Evolutionary conservation across 345 rosid genomes (phyloP).

Genomic region (Cardiospermum halicacabum): DNA sequence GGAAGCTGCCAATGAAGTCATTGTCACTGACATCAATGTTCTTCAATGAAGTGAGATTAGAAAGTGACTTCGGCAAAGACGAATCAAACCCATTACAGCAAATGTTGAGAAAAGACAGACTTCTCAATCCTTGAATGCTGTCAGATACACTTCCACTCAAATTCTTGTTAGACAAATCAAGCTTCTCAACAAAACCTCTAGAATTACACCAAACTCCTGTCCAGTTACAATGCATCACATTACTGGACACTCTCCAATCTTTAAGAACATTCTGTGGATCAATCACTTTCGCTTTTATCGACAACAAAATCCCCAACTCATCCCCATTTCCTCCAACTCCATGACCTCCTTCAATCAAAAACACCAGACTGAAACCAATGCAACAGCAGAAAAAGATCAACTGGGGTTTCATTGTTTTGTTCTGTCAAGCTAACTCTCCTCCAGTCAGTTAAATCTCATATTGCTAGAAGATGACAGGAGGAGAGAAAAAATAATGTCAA

Average conservation of each 20-base stretch:
- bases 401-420: slow-evolving; percentile 31
- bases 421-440: slow-evolving; percentile 18
- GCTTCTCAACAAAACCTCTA: slow-evolving; percentile 53
- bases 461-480: slow-evolving; percentile 23
- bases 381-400: slow-evolving; percentile 43
- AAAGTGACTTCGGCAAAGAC: slow-evolving; percentile 51
- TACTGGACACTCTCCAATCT: slow-evolving; percentile 49
- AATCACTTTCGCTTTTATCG: slow-evolving; percentile 47
- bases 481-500: slow-evolving; percentile 18
- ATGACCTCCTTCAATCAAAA: slow-evolving; percentile 38
- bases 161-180: slow-evolving; percentile 67
- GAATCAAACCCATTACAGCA: slow-evolving; percentile 51
- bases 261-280: slow-evolving; percentile 53
- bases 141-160: slow-evolving; percentile 66
- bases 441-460: slow-evolving; percentile 37
- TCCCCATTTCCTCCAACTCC: slow-evolving; percentile 28
- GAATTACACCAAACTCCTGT: slow-evolving; percentile 66
- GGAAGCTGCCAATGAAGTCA: slow-evolving; percentile 66
- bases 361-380: slow-evolving; percentile 43
- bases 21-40: slow-evolving; percentile 67
- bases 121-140: slow-evolving; percentile 39
- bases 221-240: slow-evolving; percentile 60
- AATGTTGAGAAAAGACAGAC: slow-evolving; percentile 46
- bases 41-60: slow-evolving; percentile 52
- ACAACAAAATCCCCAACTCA: slow-evolving; percentile 49